A percentile compares a stretch with the other conserved stretches of the same genome.
Conservation (phyloP, 768 basidiomycete genomes). For the Xerocomus potaroensis region DNA sequence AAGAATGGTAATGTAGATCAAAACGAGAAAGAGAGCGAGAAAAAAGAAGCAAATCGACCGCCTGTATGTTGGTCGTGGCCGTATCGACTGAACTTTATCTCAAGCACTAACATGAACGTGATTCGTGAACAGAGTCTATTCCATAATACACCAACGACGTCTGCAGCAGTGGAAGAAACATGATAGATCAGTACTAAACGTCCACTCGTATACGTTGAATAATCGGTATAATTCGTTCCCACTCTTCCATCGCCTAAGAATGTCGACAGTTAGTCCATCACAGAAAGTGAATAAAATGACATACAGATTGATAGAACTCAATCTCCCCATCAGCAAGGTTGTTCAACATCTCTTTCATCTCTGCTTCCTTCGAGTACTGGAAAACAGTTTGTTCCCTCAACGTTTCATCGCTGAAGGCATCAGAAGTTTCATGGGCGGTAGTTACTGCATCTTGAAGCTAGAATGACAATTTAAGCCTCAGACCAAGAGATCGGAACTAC, state of each 20-base stretch:
- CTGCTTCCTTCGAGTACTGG: slow-evolving; percentile 84
- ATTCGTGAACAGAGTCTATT: slow-evolving; percentile 7
- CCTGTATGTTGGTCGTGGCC: background rate
- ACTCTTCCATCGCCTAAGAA: slow-evolving; percentile 87
- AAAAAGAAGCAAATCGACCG: background rate
- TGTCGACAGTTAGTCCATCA: slow-evolving; percentile 5
- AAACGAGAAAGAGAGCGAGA: slow-evolving; percentile 11
- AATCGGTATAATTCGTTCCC: slow-evolving; percentile 91
- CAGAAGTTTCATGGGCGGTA: slow-evolving; percentile 91
- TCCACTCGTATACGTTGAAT: slow-evolving; percentile 94
- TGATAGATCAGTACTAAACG: slow-evolving; percentile 45
- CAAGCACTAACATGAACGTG: slow-evolving; percentile 4
- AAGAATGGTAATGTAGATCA: slow-evolving; percentile 3
- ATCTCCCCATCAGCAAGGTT: slow-evolving; percentile 93
- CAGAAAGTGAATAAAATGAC: slow-evolving; percentile 13
- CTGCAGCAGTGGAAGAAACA: slow-evolving; percentile 16
- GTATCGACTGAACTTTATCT: background rate
- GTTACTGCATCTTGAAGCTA: slow-evolving; percentile 96
- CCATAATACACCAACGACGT: slow-evolving; percentile 4
- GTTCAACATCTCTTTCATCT: slow-evolving; percentile 95
- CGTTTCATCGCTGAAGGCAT: slow-evolving; percentile 95
- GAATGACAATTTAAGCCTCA: slow-evolving; percentile 1
- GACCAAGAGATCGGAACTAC: slow-evolving; percentile 1
- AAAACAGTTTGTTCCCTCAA: slow-evolving; percentile 87
- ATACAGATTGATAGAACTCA: slow-evolving; percentile 85